Percentiles rank a stretch among this genome's conserved stretches.
phyloP scores from a whole-genome alignment of 2,329 filamentous ascomycete species.

The Ophiosphaerella korrae region DNA sequence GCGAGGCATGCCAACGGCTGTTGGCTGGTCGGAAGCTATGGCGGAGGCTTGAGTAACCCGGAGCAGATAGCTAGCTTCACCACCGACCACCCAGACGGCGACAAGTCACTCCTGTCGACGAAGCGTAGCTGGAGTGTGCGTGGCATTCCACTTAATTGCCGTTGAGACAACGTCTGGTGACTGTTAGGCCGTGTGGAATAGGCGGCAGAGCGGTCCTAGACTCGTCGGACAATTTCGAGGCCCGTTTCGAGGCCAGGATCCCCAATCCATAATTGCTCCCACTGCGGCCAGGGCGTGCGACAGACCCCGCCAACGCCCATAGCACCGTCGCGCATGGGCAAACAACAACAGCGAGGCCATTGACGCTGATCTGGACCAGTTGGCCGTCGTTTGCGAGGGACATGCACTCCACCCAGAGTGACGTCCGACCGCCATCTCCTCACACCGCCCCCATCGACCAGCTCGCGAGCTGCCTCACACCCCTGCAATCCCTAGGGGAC shows the following conservation, averaged over 20 bases:
- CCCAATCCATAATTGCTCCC: constrained; percentile 30
- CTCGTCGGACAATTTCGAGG: constrained; percentile 22
- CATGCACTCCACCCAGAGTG: constrained; percentile 26
- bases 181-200: not conserved
- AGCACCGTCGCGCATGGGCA: constrained; percentile 24
- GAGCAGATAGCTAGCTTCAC: not conserved
- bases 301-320: constrained; percentile 26
- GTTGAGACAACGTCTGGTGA: constrained; percentile 11
- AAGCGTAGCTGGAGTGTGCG: constrained; percentile 4
- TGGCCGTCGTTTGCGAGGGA: constrained; percentile 14
- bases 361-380: constrained; percentile 10
- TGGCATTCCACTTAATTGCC: not conserved
- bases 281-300: constrained; percentile 27
- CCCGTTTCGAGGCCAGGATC: constrained; percentile 35
- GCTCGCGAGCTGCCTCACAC: not conserved
- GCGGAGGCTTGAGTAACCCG: constrained; percentile 6
- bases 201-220: constrained; percentile 6
- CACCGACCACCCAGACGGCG: not conserved
- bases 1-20: constrained; percentile 5
- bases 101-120: constrained; percentile 19
- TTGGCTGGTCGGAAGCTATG: constrained; percentile 10
- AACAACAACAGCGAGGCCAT: constrained; percentile 20
- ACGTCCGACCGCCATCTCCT: constrained; percentile 20
- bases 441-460: constrained; percentile 14
- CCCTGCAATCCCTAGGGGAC: constrained; percentile 5